Percentiles rank a stretch among this genome's conserved stretches.
These are phyloP conservation scores for Leccinum boreale DNA, from an alignment of 768 basidiomycete species.

Conservation along the genomic window DNA sequence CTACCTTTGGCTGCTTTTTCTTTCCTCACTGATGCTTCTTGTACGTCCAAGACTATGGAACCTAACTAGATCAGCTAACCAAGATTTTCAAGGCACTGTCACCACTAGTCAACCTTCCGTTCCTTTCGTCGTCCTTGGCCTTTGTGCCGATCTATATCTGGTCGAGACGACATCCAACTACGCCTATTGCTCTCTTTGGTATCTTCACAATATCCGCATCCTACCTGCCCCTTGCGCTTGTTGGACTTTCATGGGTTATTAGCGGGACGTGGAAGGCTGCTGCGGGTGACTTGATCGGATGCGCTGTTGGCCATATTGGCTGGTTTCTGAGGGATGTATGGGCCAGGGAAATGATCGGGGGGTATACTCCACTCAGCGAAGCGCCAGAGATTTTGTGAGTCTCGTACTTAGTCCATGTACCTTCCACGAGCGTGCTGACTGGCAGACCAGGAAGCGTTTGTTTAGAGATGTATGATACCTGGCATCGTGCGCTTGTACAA, in stretches of 20 bases:
- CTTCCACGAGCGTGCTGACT: slow-evolving; percentile 1
- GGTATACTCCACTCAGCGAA: slow-evolving; percentile 66
- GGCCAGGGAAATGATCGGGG: slow-evolving; percentile 84
- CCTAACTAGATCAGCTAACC: background rate
- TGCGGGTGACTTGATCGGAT: slow-evolving; percentile 77
- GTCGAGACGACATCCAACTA: slow-evolving; percentile 91
- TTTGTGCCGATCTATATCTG: slow-evolving; percentile 97
- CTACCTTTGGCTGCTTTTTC: slow-evolving; percentile 90
- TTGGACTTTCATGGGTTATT: slow-evolving; percentile 80
- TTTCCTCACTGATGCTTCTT: slow-evolving; percentile 82
- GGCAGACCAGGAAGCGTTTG: slow-evolving; percentile 50
- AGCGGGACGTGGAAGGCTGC: slow-evolving; percentile 85
- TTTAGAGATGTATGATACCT: slow-evolving; percentile 51
- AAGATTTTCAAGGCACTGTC: slow-evolving; percentile 57
- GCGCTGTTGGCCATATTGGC: slow-evolving; percentile 81
- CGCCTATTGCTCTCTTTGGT: slow-evolving; percentile 95
- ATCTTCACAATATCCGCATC: slow-evolving; percentile 93
- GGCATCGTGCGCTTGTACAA: slow-evolving; percentile 7
- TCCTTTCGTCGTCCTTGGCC: slow-evolving; percentile 88
- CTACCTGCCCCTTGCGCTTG: slow-evolving; percentile 89
- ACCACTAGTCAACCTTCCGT: slow-evolving; percentile 86
- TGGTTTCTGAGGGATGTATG: slow-evolving; percentile 87
- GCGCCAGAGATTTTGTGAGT: slow-evolving; percentile 70
- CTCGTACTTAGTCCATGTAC: background rate
- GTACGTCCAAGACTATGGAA: slow-evolving; percentile 40